Percentiles rank a stretch among this genome's conserved stretches.
These are phyloP conservation scores for Plasmodium berghei DNA, from an alignment of 169 alveolate genomes.

Conservation along the genomic window DNA sequence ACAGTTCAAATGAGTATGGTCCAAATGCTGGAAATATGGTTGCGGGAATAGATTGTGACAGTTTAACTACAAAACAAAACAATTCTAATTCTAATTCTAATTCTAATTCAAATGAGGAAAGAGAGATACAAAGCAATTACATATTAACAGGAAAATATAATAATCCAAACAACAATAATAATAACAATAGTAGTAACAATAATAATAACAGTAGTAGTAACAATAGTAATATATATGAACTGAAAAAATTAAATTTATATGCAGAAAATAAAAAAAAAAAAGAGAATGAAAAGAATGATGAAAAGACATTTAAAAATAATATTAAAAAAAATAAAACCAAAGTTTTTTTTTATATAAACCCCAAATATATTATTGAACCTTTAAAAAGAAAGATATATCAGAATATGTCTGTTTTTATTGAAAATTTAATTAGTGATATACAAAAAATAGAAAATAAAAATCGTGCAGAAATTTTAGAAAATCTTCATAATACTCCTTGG, in stretches of 20 bases:
- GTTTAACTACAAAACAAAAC: not conserved
- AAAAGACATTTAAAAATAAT: not conserved
- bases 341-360: slow-evolving; percentile 68
- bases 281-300: not conserved
- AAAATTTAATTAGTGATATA: slow-evolving; percentile 69
- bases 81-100: not conserved
- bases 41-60: not conserved
- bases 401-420: slow-evolving; percentile 69
- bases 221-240: slow-evolving; percentile 19
- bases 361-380: slow-evolving; percentile 63
- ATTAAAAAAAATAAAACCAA: slow-evolving; percentile 37
- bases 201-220: too few species aligned
- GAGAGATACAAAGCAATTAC: not conserved
- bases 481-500: slow-evolving; percentile 69
- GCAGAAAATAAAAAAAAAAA: slow-evolving; percentile 31
- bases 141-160: not conserved
- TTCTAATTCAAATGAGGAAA: not conserved
- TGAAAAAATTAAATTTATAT: slow-evolving; percentile 26
- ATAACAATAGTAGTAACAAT: not conserved
- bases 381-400: slow-evolving; percentile 67
- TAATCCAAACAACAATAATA: not conserved
- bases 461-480: slow-evolving; percentile 42
- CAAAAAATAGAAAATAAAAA: slow-evolving; percentile 62
- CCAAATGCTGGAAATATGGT: not conserved
- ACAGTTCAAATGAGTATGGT: not conserved